Evolutionary conservation across 495 filamentous ascomycete genomes (phyloP), one percentile per base, ranked within the genome.

Genomic region (Talaromyces ruber): DNA sequence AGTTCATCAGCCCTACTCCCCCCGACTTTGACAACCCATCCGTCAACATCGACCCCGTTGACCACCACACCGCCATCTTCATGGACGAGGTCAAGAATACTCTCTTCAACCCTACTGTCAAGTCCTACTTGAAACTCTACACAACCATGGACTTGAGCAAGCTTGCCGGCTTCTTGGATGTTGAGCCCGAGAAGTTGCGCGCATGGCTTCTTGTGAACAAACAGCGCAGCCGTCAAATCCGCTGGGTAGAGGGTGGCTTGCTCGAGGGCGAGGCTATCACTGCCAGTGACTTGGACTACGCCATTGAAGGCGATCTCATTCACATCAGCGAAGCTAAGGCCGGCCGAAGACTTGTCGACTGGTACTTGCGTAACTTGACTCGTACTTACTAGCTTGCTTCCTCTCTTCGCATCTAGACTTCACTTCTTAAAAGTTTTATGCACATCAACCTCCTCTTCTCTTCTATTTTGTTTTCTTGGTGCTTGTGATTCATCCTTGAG

Each of bases 41-140:
- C 71, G 73, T 89, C 78, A 98, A 98, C 81, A 79, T 97, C 70
- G 94, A 98, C 77, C 95, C 94, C 63, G 86, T 97, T 67, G 92
- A 98, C 74, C 94, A 98, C 81, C 95, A 98, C 74, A 86, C 94
- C 66, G 81, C 87, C 69, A 89, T 98, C 79, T 98, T 98, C 81
- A 97, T 98, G 93, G 91, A 96, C 63, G 94, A 98, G 81, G 92
- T 98, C 70, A 95, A 94, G 86, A 96, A 97, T 83, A 98, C 96
- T 78, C 88, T 87, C 79, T 86, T 80, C 72, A 91, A 89, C 72
- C 94, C 94, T 43, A 97, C 92, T 39, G 84, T 98, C 68, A 95
- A 93, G 79, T 97, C 93, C 59, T 98, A 98, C 81, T 85, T 98
- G 62, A 94, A 96, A 73, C 91, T 98, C 60, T 98, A 98, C 83